Percentiles rank a stretch among this genome's conserved stretches.
phyloP scores from a whole-genome alignment of 768 basidiomycete species.

The Suillus brevipes region DNA sequence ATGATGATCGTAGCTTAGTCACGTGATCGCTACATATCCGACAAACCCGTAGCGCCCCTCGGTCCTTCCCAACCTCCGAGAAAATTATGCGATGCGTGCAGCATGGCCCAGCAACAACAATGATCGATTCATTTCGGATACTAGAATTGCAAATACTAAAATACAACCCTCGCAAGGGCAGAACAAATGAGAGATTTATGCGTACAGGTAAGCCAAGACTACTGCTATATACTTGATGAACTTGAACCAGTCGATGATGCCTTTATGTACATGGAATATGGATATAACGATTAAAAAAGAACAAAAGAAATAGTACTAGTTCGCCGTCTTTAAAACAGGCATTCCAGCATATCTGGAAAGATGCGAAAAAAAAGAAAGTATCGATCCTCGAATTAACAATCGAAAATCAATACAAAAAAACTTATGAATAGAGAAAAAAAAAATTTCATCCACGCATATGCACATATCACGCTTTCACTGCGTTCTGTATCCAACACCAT shows the following conservation, averaged over 20 bases:
- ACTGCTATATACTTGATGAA: constrained; percentile 1
- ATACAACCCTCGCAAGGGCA: not conserved
- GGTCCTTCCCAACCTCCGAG: no score
- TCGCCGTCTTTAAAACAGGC: not conserved
- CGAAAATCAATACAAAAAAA: not conserved
- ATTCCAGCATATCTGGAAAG: not conserved
- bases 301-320: no score
- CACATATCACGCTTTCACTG: constrained; percentile 13
- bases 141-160: not conserved
- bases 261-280: not conserved
- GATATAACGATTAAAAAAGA: not conserved
- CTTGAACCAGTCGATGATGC: not conserved
- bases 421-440: not conserved
- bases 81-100: no score
- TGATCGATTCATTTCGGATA: not conserved
- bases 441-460: not conserved
- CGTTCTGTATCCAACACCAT: constrained; percentile 31
- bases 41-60: no score
- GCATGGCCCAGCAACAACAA: no score
- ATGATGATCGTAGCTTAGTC: no score
- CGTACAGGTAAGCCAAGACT: not conserved
- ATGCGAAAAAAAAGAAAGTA: not conserved
- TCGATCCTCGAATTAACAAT: not conserved
- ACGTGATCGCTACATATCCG: no score
- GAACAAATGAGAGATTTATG: not conserved